Conservation (phyloP, 2,329 filamentous ascomycete genomes). For the Lecanosticta acicola region DNA sequence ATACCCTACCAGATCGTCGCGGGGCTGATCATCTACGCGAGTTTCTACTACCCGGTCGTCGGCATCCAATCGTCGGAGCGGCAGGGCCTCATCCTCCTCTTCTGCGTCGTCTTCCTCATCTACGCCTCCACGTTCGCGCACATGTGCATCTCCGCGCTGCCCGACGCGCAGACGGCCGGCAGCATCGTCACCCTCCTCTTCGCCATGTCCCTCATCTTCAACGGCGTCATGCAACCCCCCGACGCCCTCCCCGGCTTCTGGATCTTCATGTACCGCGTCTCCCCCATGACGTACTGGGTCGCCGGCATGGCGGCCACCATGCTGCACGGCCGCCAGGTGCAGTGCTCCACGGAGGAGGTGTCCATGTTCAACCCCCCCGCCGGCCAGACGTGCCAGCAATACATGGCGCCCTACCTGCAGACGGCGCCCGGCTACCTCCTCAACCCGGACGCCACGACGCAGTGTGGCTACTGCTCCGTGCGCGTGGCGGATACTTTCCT, state of each 20-base stretch:
- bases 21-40: conserved; percentile 57
- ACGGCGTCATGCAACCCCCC: conserved; percentile 57
- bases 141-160: conserved; percentile 66
- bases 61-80: conserved; percentile 44
- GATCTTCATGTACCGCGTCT: conserved; percentile 70
- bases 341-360: conserved; percentile 42
- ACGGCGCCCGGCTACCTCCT: conserved; percentile 39
- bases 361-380: conserved; percentile 38
- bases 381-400: conserved; percentile 40
- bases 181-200: conserved; percentile 48
- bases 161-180: conserved; percentile 62
- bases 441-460: conserved; percentile 39
- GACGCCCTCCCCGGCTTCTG: conserved; percentile 62
- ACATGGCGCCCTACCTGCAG: conserved; percentile 40
- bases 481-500: conserved; percentile 46
- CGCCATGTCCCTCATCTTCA: conserved; percentile 46
- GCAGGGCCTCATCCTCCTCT: conserved; percentile 60
- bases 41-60: conserved; percentile 59
- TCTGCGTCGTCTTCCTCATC: conserved; percentile 61
- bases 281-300: conserved; percentile 61
- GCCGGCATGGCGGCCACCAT: conserved; percentile 36
- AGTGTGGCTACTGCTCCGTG: conserved; percentile 49
- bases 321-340: conserved; percentile 44
- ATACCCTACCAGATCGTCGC: conserved; percentile 61
- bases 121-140: conserved; percentile 68